Evolutionary conservation across 306 rosid species (phyloP).

Genomic region (Styphnolobium japonicum): DNA sequence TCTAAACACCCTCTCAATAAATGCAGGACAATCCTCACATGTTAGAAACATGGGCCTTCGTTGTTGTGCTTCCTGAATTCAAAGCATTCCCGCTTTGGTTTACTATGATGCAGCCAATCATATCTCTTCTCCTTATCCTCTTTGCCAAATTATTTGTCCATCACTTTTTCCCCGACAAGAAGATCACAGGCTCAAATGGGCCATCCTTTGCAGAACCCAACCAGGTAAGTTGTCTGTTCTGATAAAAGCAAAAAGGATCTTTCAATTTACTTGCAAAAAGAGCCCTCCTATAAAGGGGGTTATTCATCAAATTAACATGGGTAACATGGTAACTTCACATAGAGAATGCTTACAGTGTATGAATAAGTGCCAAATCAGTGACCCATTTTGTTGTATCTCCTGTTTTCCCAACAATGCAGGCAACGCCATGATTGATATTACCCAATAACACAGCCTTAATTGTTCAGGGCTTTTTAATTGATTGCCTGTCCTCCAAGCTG

Average conservation of each 20-base stretch:
- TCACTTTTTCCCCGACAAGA: neutral
- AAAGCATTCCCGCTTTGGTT: slow-evolving; percentile 38
- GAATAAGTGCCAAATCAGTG: slow-evolving; percentile 23
- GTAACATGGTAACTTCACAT: neutral
- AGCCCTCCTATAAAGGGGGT: neutral
- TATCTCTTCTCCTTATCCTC: slow-evolving; percentile 27
- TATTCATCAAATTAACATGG: neutral
- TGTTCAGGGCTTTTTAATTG: neutral
- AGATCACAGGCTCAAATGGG: slow-evolving; percentile 11
- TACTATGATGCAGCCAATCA: slow-evolving; percentile 20
- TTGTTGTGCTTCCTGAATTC: slow-evolving; percentile 33
- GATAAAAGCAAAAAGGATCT: neutral
- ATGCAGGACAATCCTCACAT: slow-evolving; percentile 64
- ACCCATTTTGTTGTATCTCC: slow-evolving; percentile 13
- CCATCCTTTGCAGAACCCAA: slow-evolving; percentile 17
- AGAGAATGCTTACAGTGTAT: neutral
- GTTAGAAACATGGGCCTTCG: slow-evolving; percentile 48
- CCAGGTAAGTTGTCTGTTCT: slow-evolving; percentile 6
- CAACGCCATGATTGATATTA: slow-evolving; percentile 17
- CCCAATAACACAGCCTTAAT: slow-evolving; percentile 10
- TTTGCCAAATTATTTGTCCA: slow-evolving; percentile 20
- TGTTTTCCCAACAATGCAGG: neutral
- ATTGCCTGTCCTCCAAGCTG: slow-evolving; percentile 28
- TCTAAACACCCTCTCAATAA: too few species aligned
- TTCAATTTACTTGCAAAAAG: neutral